These are phyloP conservation scores for Gautieria morchelliformis DNA, from an alignment of 768 basidiomycete genomes.

Conservation along the genomic window DNA sequence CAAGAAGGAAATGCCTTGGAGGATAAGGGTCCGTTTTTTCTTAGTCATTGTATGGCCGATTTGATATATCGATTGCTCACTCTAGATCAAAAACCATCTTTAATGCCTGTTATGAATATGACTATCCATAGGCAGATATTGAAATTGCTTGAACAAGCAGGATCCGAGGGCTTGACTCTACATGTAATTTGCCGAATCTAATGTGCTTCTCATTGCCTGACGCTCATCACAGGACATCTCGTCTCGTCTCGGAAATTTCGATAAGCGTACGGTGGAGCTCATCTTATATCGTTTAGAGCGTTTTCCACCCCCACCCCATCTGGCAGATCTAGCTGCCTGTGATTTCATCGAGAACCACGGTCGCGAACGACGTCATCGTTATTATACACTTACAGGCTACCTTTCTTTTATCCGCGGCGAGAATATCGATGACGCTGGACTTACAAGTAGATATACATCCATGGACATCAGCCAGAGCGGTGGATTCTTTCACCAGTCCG, in stretches of 20 bases:
- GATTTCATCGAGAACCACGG: slow-evolving; percentile 74
- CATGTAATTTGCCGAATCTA: slow-evolving; percentile 33
- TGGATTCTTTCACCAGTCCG: slow-evolving; percentile 38
- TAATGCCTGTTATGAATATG: slow-evolving; percentile 30
- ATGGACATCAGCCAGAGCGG: slow-evolving; percentile 43
- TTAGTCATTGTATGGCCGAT: slow-evolving; percentile 19
- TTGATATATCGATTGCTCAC: slow-evolving; percentile 2
- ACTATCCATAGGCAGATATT: slow-evolving; percentile 75
- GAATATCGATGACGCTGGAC: slow-evolving; percentile 41
- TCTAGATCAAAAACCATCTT: background rate
- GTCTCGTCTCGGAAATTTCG: slow-evolving; percentile 53
- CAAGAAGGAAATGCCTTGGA: slow-evolving; percentile 37
- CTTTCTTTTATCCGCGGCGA: slow-evolving; percentile 52
- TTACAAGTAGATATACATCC: slow-evolving; percentile 30
- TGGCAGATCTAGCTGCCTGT: slow-evolving; percentile 60
- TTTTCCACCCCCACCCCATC: slow-evolving; percentile 55
- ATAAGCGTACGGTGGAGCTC: slow-evolving; percentile 78
- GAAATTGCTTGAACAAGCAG: slow-evolving; percentile 61
- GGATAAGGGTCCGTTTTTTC: slow-evolving; percentile 11
- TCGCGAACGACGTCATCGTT: slow-evolving; percentile 79
- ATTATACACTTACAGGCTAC: slow-evolving; percentile 69
- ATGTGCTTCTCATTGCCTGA: background rate
- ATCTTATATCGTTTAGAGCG: slow-evolving; percentile 61
- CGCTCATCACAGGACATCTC: slow-evolving; percentile 46
- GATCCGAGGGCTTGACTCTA: slow-evolving; percentile 59